These are phyloP conservation scores for Leptographium flavum DNA, from an alignment of 2,329 filamentous ascomycete species.

Conservation along the genomic window DNA sequence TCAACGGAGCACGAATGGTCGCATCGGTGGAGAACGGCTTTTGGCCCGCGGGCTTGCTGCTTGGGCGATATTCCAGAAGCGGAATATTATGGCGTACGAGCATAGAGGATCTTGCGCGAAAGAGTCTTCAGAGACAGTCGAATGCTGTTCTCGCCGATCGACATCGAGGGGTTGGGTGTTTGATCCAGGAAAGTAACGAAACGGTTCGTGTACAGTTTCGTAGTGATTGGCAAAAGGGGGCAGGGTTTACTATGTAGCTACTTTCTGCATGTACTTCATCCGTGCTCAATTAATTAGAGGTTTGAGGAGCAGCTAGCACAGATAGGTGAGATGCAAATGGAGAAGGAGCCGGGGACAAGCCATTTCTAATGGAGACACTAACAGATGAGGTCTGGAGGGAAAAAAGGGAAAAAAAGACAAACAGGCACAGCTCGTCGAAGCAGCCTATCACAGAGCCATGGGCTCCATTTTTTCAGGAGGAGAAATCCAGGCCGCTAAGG, in stretches of 20 bases:
- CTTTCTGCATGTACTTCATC: not conserved
- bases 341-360: not conserved
- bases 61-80: too few relatives aligned
- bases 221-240: not conserved
- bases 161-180: not conserved
- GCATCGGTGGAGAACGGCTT: not conserved
- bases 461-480: not conserved
- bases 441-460: not conserved
- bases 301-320: too few relatives aligned
- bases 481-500: slow-evolving; percentile 1
- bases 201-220: not conserved
- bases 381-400: not conserved
- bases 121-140: too few relatives aligned
- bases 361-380: too few relatives aligned
- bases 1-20: too few relatives aligned
- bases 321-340: not conserved
- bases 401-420: not conserved
- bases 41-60: too few relatives aligned
- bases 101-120: too few relatives aligned
- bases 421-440: not conserved
- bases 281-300: not conserved
- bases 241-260: too few relatives aligned
- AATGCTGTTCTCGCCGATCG: too few relatives aligned
- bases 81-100: too few relatives aligned
- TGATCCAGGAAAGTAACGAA: not conserved